These are phyloP conservation scores for Pestalotiopsis sp. DNA, from an alignment of 2,329 filamentous ascomycete genomes.

Conservation along the genomic window DNA sequence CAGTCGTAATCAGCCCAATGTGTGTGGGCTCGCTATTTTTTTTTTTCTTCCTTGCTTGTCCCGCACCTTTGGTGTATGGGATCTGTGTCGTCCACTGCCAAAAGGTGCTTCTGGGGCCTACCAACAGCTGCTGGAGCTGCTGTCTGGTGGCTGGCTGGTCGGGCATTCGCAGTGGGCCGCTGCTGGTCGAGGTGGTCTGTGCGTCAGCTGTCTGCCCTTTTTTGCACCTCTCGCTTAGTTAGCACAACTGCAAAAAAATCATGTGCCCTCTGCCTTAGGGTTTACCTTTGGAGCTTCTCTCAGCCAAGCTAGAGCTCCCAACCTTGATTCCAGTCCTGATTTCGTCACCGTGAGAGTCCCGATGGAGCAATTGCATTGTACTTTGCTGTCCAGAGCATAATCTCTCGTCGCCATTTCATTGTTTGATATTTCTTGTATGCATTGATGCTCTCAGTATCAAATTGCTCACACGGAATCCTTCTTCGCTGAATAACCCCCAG, in stretches of 20 bases:
- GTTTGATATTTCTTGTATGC: not conserved
- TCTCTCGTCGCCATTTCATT: not conserved
- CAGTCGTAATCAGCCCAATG: slow-evolving; percentile 5
- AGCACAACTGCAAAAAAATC: not conserved
- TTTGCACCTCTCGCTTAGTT: slow-evolving; percentile 4
- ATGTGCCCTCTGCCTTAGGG: slow-evolving; percentile 7
- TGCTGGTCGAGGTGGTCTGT: not conserved
- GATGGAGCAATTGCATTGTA: not conserved
- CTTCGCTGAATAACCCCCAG: no score
- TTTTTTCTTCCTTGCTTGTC: not conserved
- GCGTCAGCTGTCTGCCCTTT: not conserved
- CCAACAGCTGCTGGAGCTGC: not conserved
- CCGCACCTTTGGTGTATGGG: not conserved
- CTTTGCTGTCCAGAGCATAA: not conserved
- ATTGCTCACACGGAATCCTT: no score
- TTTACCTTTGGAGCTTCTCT: not conserved
- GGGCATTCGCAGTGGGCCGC: not conserved
- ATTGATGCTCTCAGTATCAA: not conserved
- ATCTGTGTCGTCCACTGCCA: not conserved
- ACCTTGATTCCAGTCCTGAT: not conserved
- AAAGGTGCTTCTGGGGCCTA: not conserved
- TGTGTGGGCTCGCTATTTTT: slow-evolving; percentile 1
- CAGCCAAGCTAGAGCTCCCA: not conserved
- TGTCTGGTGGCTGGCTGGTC: not conserved
- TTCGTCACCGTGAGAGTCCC: not conserved